A percentile compares a stretch with the other conserved stretches of the same genome.
Conservation (phyloP, 768 basidiomycete species). For the Macrolepiota fuliginosa region DNA sequence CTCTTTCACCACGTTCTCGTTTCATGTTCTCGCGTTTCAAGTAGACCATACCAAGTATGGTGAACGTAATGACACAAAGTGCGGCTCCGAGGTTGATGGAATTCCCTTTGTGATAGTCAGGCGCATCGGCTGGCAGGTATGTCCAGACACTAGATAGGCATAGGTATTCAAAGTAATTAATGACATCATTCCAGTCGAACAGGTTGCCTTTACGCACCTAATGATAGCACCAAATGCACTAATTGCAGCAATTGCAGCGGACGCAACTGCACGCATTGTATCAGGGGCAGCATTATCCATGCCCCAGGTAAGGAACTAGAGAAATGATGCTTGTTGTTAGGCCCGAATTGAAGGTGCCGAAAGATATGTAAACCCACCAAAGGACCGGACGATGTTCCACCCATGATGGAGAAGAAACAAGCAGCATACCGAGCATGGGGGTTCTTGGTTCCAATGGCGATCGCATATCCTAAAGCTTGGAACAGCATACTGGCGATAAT, state of each 20-base stretch:
- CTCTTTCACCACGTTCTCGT: slow-evolving; percentile 39
- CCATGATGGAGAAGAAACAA: slow-evolving; percentile 41
- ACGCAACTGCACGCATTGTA: slow-evolving; percentile 43
- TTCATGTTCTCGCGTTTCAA: slow-evolving; percentile 41
- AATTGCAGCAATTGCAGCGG: slow-evolving; percentile 42
- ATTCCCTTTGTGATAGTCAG: slow-evolving; percentile 45
- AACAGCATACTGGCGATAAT: slow-evolving; percentile 33
- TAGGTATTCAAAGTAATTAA: background rate
- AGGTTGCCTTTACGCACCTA: slow-evolving; percentile 27
- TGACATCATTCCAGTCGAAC: background rate
- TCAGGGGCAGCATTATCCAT: slow-evolving; percentile 50
- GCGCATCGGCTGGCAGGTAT: slow-evolving; percentile 43
- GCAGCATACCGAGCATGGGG: slow-evolving; percentile 45
- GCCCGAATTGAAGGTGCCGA: background rate
- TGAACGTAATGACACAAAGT: slow-evolving; percentile 28
- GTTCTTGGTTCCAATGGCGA: slow-evolving; percentile 39
- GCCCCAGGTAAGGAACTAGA: slow-evolving; percentile 41
- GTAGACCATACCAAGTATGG: slow-evolving; percentile 27
- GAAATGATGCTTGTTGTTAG: background rate
- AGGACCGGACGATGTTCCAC: slow-evolving; percentile 37
- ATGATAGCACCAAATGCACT: slow-evolving; percentile 44
- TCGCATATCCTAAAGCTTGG: slow-evolving; percentile 40
- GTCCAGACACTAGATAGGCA: slow-evolving; percentile 38
- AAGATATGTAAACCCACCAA: slow-evolving; percentile 17
- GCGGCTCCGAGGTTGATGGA: slow-evolving; percentile 40